Conservation (phyloP, 352 stramenopile genomes). For the Globisporangium iwayamae region DNA sequence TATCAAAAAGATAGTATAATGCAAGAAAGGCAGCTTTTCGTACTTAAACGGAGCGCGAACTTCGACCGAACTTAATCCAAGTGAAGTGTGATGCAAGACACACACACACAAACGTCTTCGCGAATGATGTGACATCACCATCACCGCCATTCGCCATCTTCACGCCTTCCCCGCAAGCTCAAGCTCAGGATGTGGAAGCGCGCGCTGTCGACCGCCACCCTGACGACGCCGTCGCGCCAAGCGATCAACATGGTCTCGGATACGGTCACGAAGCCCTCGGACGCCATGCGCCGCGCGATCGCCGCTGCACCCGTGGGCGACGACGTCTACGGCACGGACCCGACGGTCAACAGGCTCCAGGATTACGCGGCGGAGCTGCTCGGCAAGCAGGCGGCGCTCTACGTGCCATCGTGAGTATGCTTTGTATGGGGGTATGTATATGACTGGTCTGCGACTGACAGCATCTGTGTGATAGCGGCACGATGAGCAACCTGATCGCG, state of each 20-base stretch:
- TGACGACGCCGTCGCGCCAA: background rate
- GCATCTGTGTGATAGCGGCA: slow-evolving; percentile 59
- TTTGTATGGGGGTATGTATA: background rate
- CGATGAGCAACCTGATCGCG: slow-evolving; percentile 97
- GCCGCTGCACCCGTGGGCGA: slow-evolving; percentile 72
- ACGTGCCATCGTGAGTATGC: slow-evolving; percentile 87
- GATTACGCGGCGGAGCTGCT: slow-evolving; percentile 89
- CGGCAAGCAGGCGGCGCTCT: slow-evolving; percentile 94
- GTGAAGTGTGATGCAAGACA: background rate
- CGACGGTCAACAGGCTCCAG: slow-evolving; percentile 93
- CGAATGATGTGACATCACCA: background rate
- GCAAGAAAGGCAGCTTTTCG: background rate
- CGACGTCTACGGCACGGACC: slow-evolving; percentile 85
- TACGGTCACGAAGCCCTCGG: slow-evolving; percentile 93
- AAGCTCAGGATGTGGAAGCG: slow-evolving; percentile 13
- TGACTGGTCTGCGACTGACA: too few relatives aligned
- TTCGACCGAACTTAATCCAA: too few relatives aligned
- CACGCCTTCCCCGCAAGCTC: background rate
- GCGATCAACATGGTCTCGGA: slow-evolving; percentile 95
- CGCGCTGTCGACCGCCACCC: slow-evolving; percentile 4
- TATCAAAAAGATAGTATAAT: background rate
- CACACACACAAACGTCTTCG: background rate
- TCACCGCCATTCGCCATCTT: background rate
- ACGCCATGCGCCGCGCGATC: slow-evolving; percentile 91
- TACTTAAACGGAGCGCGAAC: background rate